Base-by-base conservation (phyloP, 169 alveolate species). In the Eimeria maxima region DNA sequence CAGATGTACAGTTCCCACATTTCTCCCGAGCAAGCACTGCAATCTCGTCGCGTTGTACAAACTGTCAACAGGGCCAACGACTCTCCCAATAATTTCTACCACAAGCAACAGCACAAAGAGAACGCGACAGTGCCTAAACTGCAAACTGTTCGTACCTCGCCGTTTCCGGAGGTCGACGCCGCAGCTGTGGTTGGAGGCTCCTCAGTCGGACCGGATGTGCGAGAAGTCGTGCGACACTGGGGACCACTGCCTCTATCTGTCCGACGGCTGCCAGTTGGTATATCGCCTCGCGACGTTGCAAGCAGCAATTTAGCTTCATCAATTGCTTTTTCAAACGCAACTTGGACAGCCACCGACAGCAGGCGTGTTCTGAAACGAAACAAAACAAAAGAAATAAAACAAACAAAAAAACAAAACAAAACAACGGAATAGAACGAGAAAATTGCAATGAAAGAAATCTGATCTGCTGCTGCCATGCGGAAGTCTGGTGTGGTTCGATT, bases 301-400 rank as follows among this genome's bases (percentile, higher is more conserved):
- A 38, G 93, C 3, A 87, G 38, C 63, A 87, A 13, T 83, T 87
- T 87, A 6, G 93, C 93, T 24, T 87, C 93, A 29, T 87, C 93
- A 24, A 87, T 8, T 42, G 93, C 93, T 47, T 87, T 87, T 45
- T 87, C 93, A 87, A 87, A 87, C 29, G 83, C 93, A 63, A 65
- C 93, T 63, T 87, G 93, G 50, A 87, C 93, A 29, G 93, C 93
- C 67, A 87, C 93, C 53, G 93, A 87, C 69, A 87, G 63, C 14
- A 87, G 93, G 44, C 93, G 78, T 10, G 93, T 87, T 67, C 93
- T 87, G 83, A 42, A 60, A n/a, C 33, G 18, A 71, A 42, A 44
- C 1, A 45, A 24, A 44, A 33, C 0, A 33, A 33, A 33, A 33
- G 1, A 33, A 33, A 33, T 1, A 33, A 33, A 33, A 33, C 0